Percentiles rank a stretch among this genome's conserved stretches.
phyloP scores from a whole-genome alignment of 495 filamentous ascomycete genomes.

The Tuber calosporum region DNA sequence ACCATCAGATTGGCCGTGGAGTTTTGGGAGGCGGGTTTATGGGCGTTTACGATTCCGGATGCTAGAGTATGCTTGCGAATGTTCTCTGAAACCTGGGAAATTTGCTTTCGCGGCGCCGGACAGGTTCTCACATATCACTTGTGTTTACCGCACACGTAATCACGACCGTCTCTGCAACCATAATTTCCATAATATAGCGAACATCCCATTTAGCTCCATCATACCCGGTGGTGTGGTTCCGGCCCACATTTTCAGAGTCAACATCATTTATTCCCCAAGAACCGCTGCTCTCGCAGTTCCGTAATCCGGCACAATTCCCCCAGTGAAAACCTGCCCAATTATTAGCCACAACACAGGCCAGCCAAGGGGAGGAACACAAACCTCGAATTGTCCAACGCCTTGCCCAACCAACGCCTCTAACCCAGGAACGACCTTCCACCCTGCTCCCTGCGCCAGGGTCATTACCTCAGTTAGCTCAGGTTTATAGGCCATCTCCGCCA shows the following conservation, averaged over 20 bases:
- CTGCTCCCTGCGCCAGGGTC: slow-evolving; percentile 67
- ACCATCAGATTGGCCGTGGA: not conserved
- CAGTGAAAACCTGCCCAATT: slow-evolving; percentile 35
- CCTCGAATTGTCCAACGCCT: slow-evolving; percentile 40
- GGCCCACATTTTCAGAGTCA: not conserved
- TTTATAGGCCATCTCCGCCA: slow-evolving; percentile 97
- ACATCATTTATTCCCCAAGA: slow-evolving; percentile 11
- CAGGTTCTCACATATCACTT: not conserved
- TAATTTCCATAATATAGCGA: not conserved
- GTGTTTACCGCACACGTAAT: not conserved
- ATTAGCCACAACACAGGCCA: not conserved
- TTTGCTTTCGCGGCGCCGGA: not conserved
- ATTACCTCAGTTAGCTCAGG: slow-evolving; percentile 77
- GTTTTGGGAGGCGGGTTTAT: not conserved
- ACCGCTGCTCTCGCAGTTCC: slow-evolving; percentile 33
- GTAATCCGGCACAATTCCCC: slow-evolving; percentile 37
- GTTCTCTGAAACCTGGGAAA: not conserved
- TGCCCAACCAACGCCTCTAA: slow-evolving; percentile 87
- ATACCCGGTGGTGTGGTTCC: not conserved
- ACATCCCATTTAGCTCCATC: not conserved
- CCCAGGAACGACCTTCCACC: slow-evolving; percentile 82
- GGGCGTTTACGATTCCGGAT: not conserved
- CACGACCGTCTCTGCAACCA: not conserved
- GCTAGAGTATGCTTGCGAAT: not conserved
- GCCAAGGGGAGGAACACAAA: not conserved